Percentiles rank a stretch among this genome's conserved stretches.
Conservation (phyloP, 495 filamentous ascomycete genomes). For the Penicillium malachiteum region DNA sequence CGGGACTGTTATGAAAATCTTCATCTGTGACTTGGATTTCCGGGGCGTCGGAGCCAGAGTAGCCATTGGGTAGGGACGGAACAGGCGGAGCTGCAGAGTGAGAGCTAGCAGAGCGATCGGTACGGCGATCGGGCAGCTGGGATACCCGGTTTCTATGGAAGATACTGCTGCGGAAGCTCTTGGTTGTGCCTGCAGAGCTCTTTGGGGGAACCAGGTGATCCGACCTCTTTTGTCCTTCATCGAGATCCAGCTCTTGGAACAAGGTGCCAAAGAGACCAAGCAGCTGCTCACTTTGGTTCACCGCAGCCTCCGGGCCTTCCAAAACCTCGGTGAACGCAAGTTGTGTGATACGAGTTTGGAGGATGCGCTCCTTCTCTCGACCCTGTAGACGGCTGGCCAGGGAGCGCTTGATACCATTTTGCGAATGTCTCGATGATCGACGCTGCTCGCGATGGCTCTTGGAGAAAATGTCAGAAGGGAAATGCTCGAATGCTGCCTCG, state of each 20-base stretch:
- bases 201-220: slow-evolving; percentile 57
- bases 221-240: slow-evolving; percentile 22
- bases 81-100: slow-evolving; percentile 17
- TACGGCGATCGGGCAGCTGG: slow-evolving; percentile 31
- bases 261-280: slow-evolving; percentile 76
- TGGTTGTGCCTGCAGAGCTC: slow-evolving; percentile 69
- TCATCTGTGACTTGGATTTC: slow-evolving; percentile 52
- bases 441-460: slow-evolving; percentile 47
- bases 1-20: slow-evolving; percentile 22
- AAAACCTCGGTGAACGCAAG: slow-evolving; percentile 77
- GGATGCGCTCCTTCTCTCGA: slow-evolving; percentile 74
- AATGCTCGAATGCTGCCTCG: slow-evolving; percentile 87
- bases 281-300: slow-evolving; percentile 79
- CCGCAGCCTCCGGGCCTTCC: slow-evolving; percentile 77
- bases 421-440: slow-evolving; percentile 27
- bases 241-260: slow-evolving; percentile 59
- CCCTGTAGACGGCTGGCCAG: slow-evolving; percentile 71
- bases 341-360: slow-evolving; percentile 94
- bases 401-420: slow-evolving; percentile 37
- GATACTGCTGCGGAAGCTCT: slow-evolving; percentile 71
- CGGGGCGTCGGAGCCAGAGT: slow-evolving; percentile 34
- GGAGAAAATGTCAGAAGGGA: slow-evolving; percentile 55
- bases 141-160: slow-evolving; percentile 57
- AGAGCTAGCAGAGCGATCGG: slow-evolving; percentile 13
- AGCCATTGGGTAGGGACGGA: slow-evolving; percentile 18